These are phyloP conservation scores for Aspergillus unguis DNA, from an alignment of 2,329 filamentous ascomycete species.

Conservation along the genomic window DNA sequence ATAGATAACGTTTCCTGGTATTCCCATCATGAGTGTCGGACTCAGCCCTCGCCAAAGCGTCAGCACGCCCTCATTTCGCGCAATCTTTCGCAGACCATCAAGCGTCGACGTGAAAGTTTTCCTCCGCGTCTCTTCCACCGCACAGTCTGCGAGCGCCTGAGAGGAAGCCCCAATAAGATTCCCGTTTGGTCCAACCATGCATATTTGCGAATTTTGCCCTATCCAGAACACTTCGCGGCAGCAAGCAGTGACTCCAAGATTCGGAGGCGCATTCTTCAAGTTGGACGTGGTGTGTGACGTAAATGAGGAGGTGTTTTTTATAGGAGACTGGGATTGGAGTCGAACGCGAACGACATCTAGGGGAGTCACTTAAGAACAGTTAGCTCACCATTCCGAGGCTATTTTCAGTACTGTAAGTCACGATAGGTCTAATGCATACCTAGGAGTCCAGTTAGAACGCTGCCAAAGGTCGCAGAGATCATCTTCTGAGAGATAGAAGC, in stretches of 20 bases:
- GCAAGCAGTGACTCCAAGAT: constrained; percentile 88
- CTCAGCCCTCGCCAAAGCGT: constrained; percentile 91
- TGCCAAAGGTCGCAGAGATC: constrained; percentile 88
- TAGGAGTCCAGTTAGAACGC: constrained; percentile 81
- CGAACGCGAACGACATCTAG: constrained; percentile 95
- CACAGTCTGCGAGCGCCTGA: constrained; percentile 63
- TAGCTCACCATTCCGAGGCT: constrained; percentile 7
- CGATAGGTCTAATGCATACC: constrained; percentile 54
- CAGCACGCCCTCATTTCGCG: constrained; percentile 80
- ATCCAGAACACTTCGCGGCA: constrained; percentile 97
- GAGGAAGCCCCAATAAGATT: constrained; percentile 41
- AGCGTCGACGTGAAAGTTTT: constrained; percentile 85
- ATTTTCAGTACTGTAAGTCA: neutral
- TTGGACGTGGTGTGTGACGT: constrained; percentile 49
- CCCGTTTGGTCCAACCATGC: constrained; percentile 59
- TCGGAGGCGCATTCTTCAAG: constrained; percentile 70
- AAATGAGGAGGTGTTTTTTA: constrained; percentile 54
- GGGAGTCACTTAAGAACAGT: constrained; percentile 67
- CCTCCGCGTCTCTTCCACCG: constrained; percentile 80
- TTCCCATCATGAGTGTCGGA: constrained; percentile 90
- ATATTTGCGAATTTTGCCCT: constrained; percentile 77
- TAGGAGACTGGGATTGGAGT: constrained; percentile 74
- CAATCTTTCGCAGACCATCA: constrained; percentile 90
- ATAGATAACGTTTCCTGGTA: constrained; percentile 96
- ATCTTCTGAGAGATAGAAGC: constrained; percentile 88